These are phyloP conservation scores for Besnoitia besnoiti DNA, from an alignment of 169 alveolate species.

Conservation along the genomic window DNA sequence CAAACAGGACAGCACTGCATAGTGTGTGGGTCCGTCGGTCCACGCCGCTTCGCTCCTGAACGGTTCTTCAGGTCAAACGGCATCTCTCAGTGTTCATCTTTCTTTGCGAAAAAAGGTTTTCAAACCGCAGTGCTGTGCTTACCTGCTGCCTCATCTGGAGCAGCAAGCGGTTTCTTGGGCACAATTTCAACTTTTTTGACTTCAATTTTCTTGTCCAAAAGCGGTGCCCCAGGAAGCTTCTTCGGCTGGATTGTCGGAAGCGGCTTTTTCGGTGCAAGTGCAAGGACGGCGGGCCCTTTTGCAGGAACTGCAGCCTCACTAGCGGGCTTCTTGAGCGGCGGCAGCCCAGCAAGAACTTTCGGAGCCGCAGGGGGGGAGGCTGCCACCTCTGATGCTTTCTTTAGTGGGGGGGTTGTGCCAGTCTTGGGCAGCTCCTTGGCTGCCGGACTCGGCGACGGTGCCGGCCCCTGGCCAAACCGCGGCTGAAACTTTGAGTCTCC, in stretches of 20 bases:
- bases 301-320: not conserved
- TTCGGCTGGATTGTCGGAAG: not conserved
- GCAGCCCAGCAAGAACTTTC: not conserved
- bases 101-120: too few relatives aligned
- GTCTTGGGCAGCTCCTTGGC: not conserved
- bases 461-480: not conserved
- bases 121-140: too few relatives aligned
- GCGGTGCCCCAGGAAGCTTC: conserved; percentile 10
- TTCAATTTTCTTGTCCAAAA: not conserved
- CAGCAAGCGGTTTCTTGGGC: not conserved
- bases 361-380: not conserved
- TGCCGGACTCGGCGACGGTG: not conserved
- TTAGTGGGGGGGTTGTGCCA: not conserved
- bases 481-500: not conserved
- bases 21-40: too few relatives aligned
- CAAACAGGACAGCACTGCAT: too few relatives aligned
- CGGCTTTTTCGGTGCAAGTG: not conserved
- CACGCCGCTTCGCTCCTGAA: too few relatives aligned
- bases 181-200: not conserved
- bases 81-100: too few relatives aligned
- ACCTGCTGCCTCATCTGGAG: not conserved
- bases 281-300: not conserved
- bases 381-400: not conserved
- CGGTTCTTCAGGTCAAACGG: too few relatives aligned
- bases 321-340: not conserved